Evolutionary conservation across 148 eudicot genomes (phyloP), one percentile per base, ranked within the genome.

Genomic region (Vaccinium macrocarpon): DNA sequence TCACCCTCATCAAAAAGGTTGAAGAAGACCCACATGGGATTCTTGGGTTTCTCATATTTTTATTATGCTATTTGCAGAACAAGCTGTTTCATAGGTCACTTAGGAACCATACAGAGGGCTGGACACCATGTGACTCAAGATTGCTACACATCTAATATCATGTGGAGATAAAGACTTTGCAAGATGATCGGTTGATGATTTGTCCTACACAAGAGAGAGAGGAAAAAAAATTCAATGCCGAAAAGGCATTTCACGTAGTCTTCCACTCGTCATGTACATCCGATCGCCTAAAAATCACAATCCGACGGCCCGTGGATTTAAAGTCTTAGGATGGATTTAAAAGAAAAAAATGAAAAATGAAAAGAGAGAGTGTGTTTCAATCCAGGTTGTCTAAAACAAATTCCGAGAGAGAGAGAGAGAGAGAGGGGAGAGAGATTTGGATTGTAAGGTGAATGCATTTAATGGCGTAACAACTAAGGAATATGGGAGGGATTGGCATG

Each of bases 11-110:
- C 42, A 49, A 13, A 7, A 71, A 55, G 48, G 10, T 78, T 49
- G 50, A 55, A 70, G 32, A 72, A 83, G 85, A 76, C 81, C 85
- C 85, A 84, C 85, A 84, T 83, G 85, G 59, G 57, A 52, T 8
- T 55, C 64, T 53, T 18, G 68, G 81, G 32, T 46, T 38, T 64
- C 0, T 76, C 3, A 15, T 51, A 29, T 78, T 78, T 78, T 61
- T 57, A 57, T 59, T 42, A 42, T 42, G 46, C 46, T 42, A 35
- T 80, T 32, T 46, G 32, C 21, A 18, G 55, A 84, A 77, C 76
- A 56, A 72, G 86, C 57, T 85, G 87, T 81, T 81, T 57, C n/a
- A 46, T 57, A 23, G 74, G 59, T 76, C 53, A 50, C 59, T 64
- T 64, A 10, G 68, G 73, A 71, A 74, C 19, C 52, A 16, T 62